Evolutionary conservation across 2,329 filamentous ascomycete genomes (phyloP), one percentile per base, ranked within the genome.

Genomic region (Penicillium freii): DNA sequence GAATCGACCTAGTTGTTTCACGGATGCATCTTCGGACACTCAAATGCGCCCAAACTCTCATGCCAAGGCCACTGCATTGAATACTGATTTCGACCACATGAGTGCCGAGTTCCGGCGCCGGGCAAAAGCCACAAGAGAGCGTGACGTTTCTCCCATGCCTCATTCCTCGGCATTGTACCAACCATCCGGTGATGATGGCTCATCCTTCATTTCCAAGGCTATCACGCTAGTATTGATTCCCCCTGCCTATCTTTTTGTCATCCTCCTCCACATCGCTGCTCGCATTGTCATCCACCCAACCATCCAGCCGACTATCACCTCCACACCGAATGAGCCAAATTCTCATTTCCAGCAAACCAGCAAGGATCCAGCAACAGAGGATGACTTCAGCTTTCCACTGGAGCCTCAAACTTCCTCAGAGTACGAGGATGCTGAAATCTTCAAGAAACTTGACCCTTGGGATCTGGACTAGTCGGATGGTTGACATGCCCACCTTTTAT

Each of bases 251-350:
- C 82, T 96, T 2, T 83, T 96, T 36, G 81, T 85, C 27, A 79
- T 96, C 40, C 92, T 96, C 81, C 82, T 96, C 5, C 86, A 86
- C 55, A 90, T 96, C 56, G 90, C 92, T 0, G 87, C 89, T 0
- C 86, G 84, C 60, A 91, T 96, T 60, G 83, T 87, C 5, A 64
- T 73, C 40, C 70, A 66, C 13, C 69, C 71, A 11, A 61, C 62
- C n/a, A 68, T 64, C 10, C 29, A 55, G 4, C 68, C 71, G 9
- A 62, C 61, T n/a, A 27, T 64, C 33, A 66, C 62, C 33, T 63
- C 70, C 10, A 58, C 65, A 1, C 39, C 61, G 34, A 54, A 56
- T 8, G 62, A 66, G 15, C 34, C 65, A 6, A 60, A 58, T 5
- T 51, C 62, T 54, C 31, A 62, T 58, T 46, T 62, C 54, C 33